Evolutionary conservation across 768 basidiomycete species (phyloP), one percentile per base, ranked within the genome.

Genomic region (Agrocybe pediades): DNA sequence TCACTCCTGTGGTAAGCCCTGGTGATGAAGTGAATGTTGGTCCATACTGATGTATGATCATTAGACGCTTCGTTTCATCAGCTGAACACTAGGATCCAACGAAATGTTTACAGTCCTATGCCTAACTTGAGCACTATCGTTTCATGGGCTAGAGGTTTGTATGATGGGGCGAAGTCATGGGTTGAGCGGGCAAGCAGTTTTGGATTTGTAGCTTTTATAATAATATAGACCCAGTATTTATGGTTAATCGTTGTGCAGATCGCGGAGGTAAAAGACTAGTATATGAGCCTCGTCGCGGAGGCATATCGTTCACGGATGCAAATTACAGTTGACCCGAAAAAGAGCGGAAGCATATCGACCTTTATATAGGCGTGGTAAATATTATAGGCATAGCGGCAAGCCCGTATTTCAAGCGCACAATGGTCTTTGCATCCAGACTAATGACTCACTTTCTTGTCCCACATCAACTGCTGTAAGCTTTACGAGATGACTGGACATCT

Each of bases 351-450:
- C 43, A 47, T 41, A 53, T 53, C 45, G 36, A 36, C 13, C 23
- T 47, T 56, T 48, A 47, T 51, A 42, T 51, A 45, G 49, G 17
- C 53, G 53, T 49, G 53, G 53, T 47, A 41, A 51, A 50, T 30
- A 48, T 36, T n/a, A 5, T 36, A 36, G 4, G 7, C n/a, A 11
- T 36, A 36, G 46, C 53, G 41, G 30, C 45, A 26, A 43, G 21
- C 26, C 29, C 45, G 24, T 25, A 16, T 55, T 55, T 46, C 39
- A 51, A 15, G 47, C 42, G 55, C 55, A 56, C 55, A 56, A 56
- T 56, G 55, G 40, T 45, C n/a, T 51, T 46, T 51, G 49, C n/a
- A 56, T 50, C 48, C 40, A 45, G 20, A 41, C 19, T 26, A 44
- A 56, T 56, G 49, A 52, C 21, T 41, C 46, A 51, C 3, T 33